Evolutionary conservation across 805 yeast species (phyloP).

Genomic region (Zygoascus biomembranicola): DNA sequence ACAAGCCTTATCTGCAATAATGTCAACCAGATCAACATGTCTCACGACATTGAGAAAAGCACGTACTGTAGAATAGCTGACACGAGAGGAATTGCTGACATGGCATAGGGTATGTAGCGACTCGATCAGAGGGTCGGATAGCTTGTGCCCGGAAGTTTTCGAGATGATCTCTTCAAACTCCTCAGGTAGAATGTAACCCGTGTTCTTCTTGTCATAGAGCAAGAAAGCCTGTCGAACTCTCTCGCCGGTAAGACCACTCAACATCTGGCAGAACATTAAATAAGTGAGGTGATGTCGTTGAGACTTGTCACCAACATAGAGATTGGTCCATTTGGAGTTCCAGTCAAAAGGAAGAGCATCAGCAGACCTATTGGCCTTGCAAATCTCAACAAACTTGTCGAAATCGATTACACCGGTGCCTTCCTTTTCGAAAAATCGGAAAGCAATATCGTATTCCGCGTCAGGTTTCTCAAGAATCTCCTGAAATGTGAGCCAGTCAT

Average conservation of each 20-base stretch:
- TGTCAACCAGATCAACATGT: constrained; percentile 34
- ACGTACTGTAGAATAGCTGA: constrained; percentile 35
- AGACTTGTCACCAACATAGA: constrained; percentile 32
- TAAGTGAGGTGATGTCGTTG: constrained; percentile 33
- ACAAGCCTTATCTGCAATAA: constrained; percentile 30
- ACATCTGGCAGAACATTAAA: constrained; percentile 37
- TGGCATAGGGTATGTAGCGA: constrained; percentile 32
- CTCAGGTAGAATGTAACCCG: constrained; percentile 34
- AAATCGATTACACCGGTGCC: constrained; percentile 33
- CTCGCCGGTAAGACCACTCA: constrained; percentile 37
- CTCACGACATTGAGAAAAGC: constrained; percentile 36
- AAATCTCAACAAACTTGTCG: constrained; percentile 31
- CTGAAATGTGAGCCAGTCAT: constrained; percentile 72
- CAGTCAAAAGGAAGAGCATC: constrained; percentile 36
- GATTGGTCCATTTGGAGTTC: constrained; percentile 34
- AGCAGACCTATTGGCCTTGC: constrained; percentile 28
- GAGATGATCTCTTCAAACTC: constrained; percentile 33
- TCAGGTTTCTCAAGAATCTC: constrained; percentile 45
- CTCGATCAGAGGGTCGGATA: constrained; percentile 31
- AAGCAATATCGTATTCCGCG: constrained; percentile 46
- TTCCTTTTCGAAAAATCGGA: constrained; percentile 35
- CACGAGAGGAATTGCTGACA: constrained; percentile 25
- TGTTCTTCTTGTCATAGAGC: constrained; percentile 27
- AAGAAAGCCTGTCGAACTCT: constrained; percentile 39
- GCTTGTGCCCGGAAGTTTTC: constrained; percentile 34